Evolutionary conservation across 2,329 filamentous ascomycete genomes (phyloP).

Genomic region (Aspergillus latus): DNA sequence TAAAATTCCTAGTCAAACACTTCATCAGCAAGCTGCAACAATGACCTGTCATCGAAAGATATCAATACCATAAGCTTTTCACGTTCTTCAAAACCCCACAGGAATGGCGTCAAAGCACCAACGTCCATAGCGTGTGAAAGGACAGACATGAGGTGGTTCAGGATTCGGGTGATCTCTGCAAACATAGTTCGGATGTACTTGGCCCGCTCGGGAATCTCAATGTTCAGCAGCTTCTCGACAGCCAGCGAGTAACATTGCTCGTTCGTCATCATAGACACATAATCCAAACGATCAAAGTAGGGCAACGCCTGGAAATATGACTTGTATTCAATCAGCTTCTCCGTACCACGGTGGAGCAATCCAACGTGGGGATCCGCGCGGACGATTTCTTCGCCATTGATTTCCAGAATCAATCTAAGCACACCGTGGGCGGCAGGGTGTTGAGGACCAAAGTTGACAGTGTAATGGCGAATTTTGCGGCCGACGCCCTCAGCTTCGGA

Average conservation of each 20-base stretch:
- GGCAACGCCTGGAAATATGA: conserved; percentile 97
- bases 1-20: conserved; percentile 82
- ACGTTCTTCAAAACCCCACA: conserved; percentile 99
- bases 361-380: conserved; percentile 96
- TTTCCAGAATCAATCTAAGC: conserved; percentile 92
- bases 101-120: conserved; percentile 92
- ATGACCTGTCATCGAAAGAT: not conserved
- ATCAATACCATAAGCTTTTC: conserved; percentile 94
- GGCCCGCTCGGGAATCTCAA: conserved; percentile 91
- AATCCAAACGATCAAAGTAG: conserved; percentile 98
- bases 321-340: conserved; percentile 99
- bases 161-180: conserved; percentile 85
- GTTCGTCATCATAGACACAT: conserved; percentile 99
- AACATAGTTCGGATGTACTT: conserved; percentile 98
- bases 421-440: conserved; percentile 98
- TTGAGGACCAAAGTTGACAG: conserved; percentile 98
- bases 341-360: conserved; percentile 90
- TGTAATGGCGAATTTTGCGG: conserved; percentile 97
- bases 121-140: conserved; percentile 99
- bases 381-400: conserved; percentile 97
- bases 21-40: conserved; percentile 1
- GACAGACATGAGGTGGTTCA: conserved; percentile 98
- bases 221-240: conserved; percentile 95
- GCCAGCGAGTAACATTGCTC: conserved; percentile 96
- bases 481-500: conserved; percentile 43